phyloP scores from a whole-genome alignment of 2,329 filamentous ascomycete species.

The Ascochyta koolunga region DNA sequence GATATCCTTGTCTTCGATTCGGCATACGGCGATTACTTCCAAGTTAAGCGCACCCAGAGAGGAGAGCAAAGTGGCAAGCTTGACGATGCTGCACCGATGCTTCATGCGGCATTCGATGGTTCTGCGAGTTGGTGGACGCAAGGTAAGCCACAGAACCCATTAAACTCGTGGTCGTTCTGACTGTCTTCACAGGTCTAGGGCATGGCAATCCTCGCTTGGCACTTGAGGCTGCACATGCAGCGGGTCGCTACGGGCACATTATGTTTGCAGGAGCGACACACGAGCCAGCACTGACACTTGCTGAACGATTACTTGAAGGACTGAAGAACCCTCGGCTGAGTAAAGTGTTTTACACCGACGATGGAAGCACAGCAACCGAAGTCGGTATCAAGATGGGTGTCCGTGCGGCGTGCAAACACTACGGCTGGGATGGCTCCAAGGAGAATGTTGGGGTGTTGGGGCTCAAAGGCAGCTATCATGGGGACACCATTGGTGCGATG shows the following conservation, averaged over 20 bases:
- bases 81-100: conserved; percentile 43
- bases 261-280: conserved; percentile 87
- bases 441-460: conserved; percentile 72
- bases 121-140: conserved; percentile 94
- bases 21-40: conserved; percentile 78
- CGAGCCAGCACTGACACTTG: conserved; percentile 73
- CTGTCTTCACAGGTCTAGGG: conserved; percentile 61
- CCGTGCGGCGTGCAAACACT: conserved; percentile 69
- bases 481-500: conserved; percentile 89
- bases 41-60: conserved; percentile 57
- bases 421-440: conserved; percentile 66
- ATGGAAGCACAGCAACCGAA: conserved; percentile 82
- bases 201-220: conserved; percentile 76
- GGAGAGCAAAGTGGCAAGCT: conserved; percentile 14
- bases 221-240: conserved; percentile 78
- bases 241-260: conserved; percentile 83
- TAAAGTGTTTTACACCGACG: conserved; percentile 83
- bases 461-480: conserved; percentile 81
- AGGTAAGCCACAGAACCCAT: conserved; percentile 42
- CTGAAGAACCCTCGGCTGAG: conserved; percentile 68
- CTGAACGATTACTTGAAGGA: conserved; percentile 66
- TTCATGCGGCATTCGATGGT: conserved; percentile 76
- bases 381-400: conserved; percentile 87
- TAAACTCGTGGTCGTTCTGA: not conserved
- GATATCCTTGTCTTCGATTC: conserved; percentile 80